Base-by-base conservation (phyloP, 305 asterid genomes). In the Rubia tinctorum region DNA sequence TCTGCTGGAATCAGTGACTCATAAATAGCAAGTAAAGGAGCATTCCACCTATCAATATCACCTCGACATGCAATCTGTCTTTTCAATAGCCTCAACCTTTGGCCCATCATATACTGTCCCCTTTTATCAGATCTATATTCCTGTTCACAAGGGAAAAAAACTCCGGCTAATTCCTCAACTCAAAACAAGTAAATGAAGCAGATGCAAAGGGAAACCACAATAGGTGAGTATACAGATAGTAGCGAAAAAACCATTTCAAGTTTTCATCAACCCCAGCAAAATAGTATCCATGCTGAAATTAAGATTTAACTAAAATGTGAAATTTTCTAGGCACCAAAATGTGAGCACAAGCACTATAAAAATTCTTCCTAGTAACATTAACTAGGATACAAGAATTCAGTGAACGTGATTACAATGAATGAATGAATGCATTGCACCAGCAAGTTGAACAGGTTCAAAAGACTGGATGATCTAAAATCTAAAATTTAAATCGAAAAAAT, bases 111-210 rank as follows among this genome's bases (percentile, higher is more conserved):
- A 90, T 91, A 87, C 47, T 84, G 71, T 40, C 99, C 99, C 84
- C 99, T 86, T 47, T 79, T 82, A 78, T 95, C 99, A 14, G 95
- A 86, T 89, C 99, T 84, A 69, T 88, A 87, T 68, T 92, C 96
- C 99, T 95, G 95, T 74, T 70, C 76, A 68, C 23, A 68, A 17
- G 1, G 23, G 22, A 53, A 22, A 66, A 45, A 44, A 68, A 49
- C 59, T 60, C 76, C 23, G 60, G n/a, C 56, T 68, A 51, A 44
- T 40, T 37, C 15, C 23, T 66, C 69, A 82, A 63, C 55, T 9
- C 30, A 27, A 15, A 14, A 10, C 64, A 40, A 67, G 13, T 49
- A 60, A 43, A 53, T 39, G 47, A 7, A 53, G 59, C 1, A 51
- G 58, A 37, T 23, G 43, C 20, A 34, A 34, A 7, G 18, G 9